Conservation (phyloP, 2,329 filamentous ascomycete species). For the Cercospora zeae-maydis region DNA sequence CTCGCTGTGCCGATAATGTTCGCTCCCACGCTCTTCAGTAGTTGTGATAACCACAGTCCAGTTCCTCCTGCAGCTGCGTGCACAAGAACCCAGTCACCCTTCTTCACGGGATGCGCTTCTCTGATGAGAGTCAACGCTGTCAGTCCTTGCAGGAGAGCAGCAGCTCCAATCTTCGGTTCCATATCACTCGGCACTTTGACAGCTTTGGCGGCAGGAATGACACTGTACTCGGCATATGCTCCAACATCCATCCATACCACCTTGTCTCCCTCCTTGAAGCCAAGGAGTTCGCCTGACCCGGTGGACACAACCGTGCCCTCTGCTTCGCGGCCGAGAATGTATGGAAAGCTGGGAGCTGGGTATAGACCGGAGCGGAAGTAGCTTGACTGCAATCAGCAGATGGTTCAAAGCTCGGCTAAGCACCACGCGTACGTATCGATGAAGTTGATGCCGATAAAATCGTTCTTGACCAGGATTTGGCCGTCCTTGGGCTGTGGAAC, state of each 20-base stretch:
- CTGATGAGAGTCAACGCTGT: slow-evolving; percentile 76
- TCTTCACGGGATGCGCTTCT: slow-evolving; percentile 67
- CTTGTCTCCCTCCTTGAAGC: slow-evolving; percentile 63
- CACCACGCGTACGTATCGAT: slow-evolving; percentile 67
- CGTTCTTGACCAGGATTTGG: slow-evolving; percentile 76
- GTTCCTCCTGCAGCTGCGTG: slow-evolving; percentile 85
- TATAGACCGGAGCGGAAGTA: slow-evolving; percentile 89
- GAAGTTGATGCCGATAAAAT: slow-evolving; percentile 77
- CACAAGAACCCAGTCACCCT: slow-evolving; percentile 76
- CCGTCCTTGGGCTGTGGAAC: slow-evolving; percentile 66
- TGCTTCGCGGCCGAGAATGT: slow-evolving; percentile 76
- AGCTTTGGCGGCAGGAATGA: slow-evolving; percentile 52
- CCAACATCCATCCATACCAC: slow-evolving; percentile 64
- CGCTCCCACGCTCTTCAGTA: slow-evolving; percentile 69
- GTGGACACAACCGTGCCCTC: slow-evolving; percentile 65
- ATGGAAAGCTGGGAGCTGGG: slow-evolving; percentile 62
- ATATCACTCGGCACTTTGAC: slow-evolving; percentile 63
- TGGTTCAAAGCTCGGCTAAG: not conserved
- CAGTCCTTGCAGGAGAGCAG: slow-evolving; percentile 72
- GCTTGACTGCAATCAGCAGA: slow-evolving; percentile 35
- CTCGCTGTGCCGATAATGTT: slow-evolving; percentile 76
- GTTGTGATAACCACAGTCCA: slow-evolving; percentile 69
- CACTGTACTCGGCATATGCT: slow-evolving; percentile 60
- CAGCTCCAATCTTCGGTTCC: slow-evolving; percentile 60
- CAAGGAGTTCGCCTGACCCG: slow-evolving; percentile 50